These are phyloP conservation scores for Scenedesmus sp. DNA, from an alignment of 163 green algal genomes.

Conservation along the genomic window DNA sequence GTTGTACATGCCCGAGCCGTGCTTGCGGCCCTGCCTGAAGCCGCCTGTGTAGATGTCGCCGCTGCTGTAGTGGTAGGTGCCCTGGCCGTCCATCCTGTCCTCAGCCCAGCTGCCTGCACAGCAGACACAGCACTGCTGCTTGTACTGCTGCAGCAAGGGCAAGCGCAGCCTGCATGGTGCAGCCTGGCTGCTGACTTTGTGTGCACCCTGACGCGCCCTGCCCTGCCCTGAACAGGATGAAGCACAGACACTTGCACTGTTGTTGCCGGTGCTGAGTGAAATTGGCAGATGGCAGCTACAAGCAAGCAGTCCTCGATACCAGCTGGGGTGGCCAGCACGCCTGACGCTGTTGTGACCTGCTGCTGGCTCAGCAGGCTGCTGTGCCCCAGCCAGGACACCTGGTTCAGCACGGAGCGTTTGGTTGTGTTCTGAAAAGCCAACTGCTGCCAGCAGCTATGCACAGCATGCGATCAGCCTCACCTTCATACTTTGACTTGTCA, in stretches of 20 bases:
- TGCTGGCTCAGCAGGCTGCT: neutral
- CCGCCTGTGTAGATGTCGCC: slow-evolving; percentile 72
- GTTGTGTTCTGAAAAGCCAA: neutral
- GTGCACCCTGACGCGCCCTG: too few species aligned
- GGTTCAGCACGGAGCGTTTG: too few species aligned
- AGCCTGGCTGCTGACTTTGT: neutral
- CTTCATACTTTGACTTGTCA: slow-evolving; percentile 69
- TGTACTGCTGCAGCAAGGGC: neutral
- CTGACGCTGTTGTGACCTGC: too few species aligned
- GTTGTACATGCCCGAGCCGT: slow-evolving; percentile 73
- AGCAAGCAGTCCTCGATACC: too few species aligned
- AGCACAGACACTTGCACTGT: too few species aligned
- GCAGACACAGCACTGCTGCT: neutral
- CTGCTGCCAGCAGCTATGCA: too few species aligned
- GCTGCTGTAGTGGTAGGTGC: slow-evolving; percentile 67
- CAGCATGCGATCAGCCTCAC: slow-evolving; percentile 34
- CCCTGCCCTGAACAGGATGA: too few species aligned
- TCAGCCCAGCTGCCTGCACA: slow-evolving; percentile 61
- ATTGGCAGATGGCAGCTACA: too few species aligned
- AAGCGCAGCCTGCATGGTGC: neutral
- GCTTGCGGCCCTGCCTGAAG: slow-evolving; percentile 66
- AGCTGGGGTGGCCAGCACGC: too few species aligned
- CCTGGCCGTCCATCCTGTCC: slow-evolving; percentile 67
- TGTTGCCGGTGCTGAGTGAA: too few species aligned
- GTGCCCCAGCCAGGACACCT: neutral